Conservation (phyloP, 345 rosid genomes). For the Populus davidiana region DNA sequence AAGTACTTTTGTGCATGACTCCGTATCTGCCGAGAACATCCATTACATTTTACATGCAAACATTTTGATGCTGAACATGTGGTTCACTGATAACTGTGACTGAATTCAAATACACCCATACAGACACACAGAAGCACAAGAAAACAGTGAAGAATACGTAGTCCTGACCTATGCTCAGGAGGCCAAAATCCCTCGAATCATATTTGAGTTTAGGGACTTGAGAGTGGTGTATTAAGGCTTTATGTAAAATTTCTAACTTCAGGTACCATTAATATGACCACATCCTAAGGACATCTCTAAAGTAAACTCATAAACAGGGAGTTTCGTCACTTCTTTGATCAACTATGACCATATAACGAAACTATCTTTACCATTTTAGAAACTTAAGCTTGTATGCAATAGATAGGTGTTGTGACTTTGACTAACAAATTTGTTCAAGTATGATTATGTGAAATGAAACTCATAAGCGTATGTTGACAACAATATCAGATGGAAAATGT, state of each 20-base stretch:
- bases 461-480: not conserved
- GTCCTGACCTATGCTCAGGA: not conserved
- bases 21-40: conserved; percentile 60
- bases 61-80: not conserved
- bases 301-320: not conserved
- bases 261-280: not conserved
- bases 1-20: conserved; percentile 98
- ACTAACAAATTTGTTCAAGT: not conserved
- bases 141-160: not conserved
- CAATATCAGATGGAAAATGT: not conserved
- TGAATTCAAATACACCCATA: conserved; percentile 1
- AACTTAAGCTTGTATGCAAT: not conserved
- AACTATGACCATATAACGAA: not conserved
- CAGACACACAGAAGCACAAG: not conserved
- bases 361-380: not conserved
- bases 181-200: not conserved
- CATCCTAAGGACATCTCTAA: not conserved
- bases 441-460: not conserved
- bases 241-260: no score
- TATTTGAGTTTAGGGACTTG: not conserved
- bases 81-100: not conserved
- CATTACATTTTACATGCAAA: conserved; percentile 9
- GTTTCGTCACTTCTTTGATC: not conserved
- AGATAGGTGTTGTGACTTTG: not conserved
- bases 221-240: not conserved